Percentiles rank a stretch among this genome's conserved stretches.
These are phyloP conservation scores for Thielaviopsis punctulata DNA, from an alignment of 2,329 filamentous ascomycete species.

Conservation along the genomic window DNA sequence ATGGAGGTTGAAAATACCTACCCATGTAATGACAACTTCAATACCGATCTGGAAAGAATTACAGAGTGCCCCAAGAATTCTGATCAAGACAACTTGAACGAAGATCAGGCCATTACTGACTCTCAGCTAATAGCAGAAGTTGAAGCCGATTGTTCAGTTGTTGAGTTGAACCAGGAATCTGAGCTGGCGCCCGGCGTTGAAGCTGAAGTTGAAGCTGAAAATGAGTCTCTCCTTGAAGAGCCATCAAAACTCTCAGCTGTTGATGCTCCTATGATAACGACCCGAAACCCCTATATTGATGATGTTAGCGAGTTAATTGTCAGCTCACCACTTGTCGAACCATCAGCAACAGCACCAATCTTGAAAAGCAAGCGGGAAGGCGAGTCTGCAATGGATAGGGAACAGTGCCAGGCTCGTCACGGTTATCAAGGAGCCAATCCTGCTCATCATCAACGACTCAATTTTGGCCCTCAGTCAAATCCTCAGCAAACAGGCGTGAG, in stretches of 20 bases:
- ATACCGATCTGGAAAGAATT: no score
- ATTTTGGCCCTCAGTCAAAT: neutral
- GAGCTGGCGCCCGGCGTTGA: no score
- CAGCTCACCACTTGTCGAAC: slow-evolving; percentile 9
- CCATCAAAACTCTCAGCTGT: neutral
- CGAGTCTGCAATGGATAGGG: neutral
- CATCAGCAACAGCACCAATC: slow-evolving; percentile 1
- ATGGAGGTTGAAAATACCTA: neutral
- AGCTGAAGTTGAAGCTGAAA: no score
- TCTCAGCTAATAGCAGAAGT: neutral
- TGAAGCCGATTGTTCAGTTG: neutral
- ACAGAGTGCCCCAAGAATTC: no score
- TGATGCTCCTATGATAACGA: neutral
- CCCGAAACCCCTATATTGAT: neutral
- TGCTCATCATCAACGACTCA: no score
- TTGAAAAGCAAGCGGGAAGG: neutral
- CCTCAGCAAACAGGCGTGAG: neutral
- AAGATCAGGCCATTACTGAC: neutral
- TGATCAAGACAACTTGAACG: neutral
- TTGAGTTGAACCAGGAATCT: neutral
- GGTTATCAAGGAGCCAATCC: no score
- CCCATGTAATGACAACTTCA: neutral
- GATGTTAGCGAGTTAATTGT: slow-evolving; percentile 3
- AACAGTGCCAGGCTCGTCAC: neutral
- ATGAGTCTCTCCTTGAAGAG: neutral